These are phyloP conservation scores for Leptomonas pyrrhocoris DNA, from an alignment of 208 protist species.

Conservation along the genomic window DNA sequence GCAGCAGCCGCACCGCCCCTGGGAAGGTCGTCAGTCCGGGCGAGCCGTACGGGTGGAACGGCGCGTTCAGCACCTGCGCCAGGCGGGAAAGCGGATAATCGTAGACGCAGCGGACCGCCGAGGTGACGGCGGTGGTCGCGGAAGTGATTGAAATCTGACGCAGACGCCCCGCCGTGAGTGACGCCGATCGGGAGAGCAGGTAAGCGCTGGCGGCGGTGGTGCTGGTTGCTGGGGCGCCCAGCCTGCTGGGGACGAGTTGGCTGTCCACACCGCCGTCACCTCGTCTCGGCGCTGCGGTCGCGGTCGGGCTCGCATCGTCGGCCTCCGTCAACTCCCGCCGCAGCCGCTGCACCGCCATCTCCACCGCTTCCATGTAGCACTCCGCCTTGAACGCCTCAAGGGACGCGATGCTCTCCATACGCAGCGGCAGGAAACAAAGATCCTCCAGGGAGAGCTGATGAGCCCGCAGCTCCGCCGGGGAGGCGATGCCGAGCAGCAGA, in stretches of 20 bases:
- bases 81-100: constrained; percentile 20
- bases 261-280: background rate
- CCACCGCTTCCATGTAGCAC: constrained; percentile 55
- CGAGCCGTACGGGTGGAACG: background rate
- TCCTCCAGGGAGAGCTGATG: constrained; percentile 62
- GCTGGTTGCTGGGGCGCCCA: background rate
- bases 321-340: constrained; percentile 28
- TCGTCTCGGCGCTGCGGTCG: background rate
- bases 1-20: constrained; percentile 25
- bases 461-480: constrained; percentile 22
- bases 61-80: background rate
- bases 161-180: background rate
- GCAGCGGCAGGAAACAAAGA: constrained; percentile 67
- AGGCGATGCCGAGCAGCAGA: constrained; percentile 40
- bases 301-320: background rate
- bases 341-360: constrained; percentile 47
- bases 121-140: background rate
- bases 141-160: too few species aligned
- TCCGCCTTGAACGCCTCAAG: constrained; percentile 53
- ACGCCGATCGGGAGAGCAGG: background rate
- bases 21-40: constrained; percentile 12
- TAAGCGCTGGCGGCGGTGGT: background rate
- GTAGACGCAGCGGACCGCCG: constrained; percentile 14
- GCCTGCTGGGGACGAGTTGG: background rate
- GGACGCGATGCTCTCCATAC: constrained; percentile 53